Conservation (phyloP, 2,329 filamentous ascomycete species). For the Calonectria multiphialidica region DNA sequence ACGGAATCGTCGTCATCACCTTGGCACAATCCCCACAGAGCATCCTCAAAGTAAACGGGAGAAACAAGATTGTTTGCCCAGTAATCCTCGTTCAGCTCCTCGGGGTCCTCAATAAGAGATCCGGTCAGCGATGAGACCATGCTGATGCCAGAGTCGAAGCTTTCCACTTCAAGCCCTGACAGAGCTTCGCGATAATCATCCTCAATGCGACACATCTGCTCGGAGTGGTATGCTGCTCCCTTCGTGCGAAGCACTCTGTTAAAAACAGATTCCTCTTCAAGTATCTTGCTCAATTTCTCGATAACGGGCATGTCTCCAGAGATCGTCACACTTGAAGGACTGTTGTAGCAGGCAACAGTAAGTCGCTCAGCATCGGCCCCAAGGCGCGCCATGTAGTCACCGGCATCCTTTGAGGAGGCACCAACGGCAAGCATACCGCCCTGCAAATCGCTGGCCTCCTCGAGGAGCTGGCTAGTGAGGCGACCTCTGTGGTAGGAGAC, state of each 20-base stretch:
- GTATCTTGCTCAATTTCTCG: constrained; percentile 36
- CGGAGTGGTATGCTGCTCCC: constrained; percentile 28
- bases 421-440: constrained; percentile 50
- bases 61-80: constrained; percentile 21
- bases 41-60: constrained; percentile 20
- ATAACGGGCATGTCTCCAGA: constrained; percentile 45
- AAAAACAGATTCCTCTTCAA: constrained; percentile 42
- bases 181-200: constrained; percentile 16
- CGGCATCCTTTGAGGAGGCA: constrained; percentile 23
- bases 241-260: constrained; percentile 34
- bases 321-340: constrained; percentile 44
- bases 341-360: constrained; percentile 45
- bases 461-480: constrained; percentile 20
- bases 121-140: constrained; percentile 22
- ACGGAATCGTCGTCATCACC: constrained; percentile 4
- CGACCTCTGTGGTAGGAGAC: constrained; percentile 43
- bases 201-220: constrained; percentile 23
- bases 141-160: not conserved
- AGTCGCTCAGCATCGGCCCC: constrained; percentile 6
- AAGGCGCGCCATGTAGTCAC: constrained; percentile 17
- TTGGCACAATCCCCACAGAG: constrained; percentile 9
- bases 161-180: not conserved
- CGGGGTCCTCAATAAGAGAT: constrained; percentile 12
- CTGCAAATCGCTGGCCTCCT: constrained; percentile 3
- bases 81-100: constrained; percentile 15